phyloP scores from a whole-genome alignment of 208 protist species.

The Trypanosoma avium region DNA sequence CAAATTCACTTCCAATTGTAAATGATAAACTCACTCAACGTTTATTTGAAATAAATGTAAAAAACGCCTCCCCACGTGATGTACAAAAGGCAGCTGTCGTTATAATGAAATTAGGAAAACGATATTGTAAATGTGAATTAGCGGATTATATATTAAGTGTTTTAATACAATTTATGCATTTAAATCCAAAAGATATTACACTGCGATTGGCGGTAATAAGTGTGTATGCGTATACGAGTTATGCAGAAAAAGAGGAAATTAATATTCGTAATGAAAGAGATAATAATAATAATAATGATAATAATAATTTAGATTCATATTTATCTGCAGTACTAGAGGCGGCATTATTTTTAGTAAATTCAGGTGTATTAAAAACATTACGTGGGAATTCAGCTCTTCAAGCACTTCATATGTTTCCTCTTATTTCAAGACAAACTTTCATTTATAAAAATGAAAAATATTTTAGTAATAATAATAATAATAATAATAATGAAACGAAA shows the following conservation, averaged over 20 bases:
- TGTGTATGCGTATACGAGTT: constrained; percentile 38
- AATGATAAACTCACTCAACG: constrained; percentile 41
- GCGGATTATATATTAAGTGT: constrained; percentile 41
- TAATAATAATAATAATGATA: not conserved
- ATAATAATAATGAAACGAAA: not conserved
- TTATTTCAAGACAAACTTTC: not conserved
- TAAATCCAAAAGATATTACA: constrained; percentile 25
- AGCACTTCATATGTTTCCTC: constrained; percentile 30
- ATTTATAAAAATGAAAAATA: not conserved
- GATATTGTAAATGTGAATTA: constrained; percentile 12
- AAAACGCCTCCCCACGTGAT: constrained; percentile 22
- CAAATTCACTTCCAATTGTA: constrained; percentile 35
- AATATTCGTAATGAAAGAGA: not conserved
- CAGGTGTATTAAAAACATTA: constrained; percentile 8
- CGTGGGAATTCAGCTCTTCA: constrained; percentile 31
- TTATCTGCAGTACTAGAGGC: constrained; percentile 11
- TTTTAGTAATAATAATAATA: not conserved
- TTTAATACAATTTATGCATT: constrained; percentile 15
- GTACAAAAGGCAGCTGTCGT: constrained; percentile 60
- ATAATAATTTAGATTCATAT: too few species aligned
- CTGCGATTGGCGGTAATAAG: constrained; percentile 53
- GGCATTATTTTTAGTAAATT: constrained; percentile 8
- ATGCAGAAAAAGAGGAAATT: not conserved
- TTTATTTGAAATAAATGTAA: constrained; percentile 39
- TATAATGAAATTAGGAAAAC: constrained; percentile 45